Percentiles rank a stretch among this genome's conserved stretches.
Evolutionary conservation across 148 eudicot genomes (phyloP).

Genomic region (Beta vulgaris): DNA sequence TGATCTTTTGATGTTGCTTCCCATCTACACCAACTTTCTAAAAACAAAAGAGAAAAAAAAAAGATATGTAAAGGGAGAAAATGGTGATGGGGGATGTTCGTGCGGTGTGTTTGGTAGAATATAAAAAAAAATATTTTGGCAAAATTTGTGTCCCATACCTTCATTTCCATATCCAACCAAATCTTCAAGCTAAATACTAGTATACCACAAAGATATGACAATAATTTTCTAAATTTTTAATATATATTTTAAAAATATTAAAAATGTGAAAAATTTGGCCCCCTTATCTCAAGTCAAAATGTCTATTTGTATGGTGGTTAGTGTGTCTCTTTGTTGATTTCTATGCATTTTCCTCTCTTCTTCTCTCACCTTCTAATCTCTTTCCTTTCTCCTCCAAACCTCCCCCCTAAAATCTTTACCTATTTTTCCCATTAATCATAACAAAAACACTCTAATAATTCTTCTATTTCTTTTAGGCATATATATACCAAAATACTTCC

Average conservation of each 20-base stretch:
- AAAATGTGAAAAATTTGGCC: not conserved
- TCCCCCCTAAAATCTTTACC: conserved; percentile 10
- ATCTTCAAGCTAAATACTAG: conserved; percentile 20
- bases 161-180: conserved; percentile 17
- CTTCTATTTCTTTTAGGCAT: not conserved
- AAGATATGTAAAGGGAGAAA: conserved; percentile 1
- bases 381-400: conserved; percentile 27
- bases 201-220: conserved; percentile 20
- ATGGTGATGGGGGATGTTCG: conserved; percentile 30
- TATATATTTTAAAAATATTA: not conserved
- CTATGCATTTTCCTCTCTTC: conserved; percentile 17
- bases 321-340: conserved; percentile 22
- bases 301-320: conserved; percentile 34
- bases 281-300: conserved; percentile 27
- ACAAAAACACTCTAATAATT: not conserved
- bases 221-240: not conserved
- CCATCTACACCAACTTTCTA: conserved; percentile 29
- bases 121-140: conserved; percentile 2
- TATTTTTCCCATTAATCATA: conserved; percentile 19
- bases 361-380: conserved; percentile 29
- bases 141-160: conserved; percentile 23
- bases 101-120: conserved; percentile 33
- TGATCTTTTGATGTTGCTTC: conserved; percentile 28
- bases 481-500: conserved; percentile 19
- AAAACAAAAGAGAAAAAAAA: not conserved